Base-by-base conservation (phyloP, 805 yeast genomes). In the Metschnikowia cubensis region DNA sequence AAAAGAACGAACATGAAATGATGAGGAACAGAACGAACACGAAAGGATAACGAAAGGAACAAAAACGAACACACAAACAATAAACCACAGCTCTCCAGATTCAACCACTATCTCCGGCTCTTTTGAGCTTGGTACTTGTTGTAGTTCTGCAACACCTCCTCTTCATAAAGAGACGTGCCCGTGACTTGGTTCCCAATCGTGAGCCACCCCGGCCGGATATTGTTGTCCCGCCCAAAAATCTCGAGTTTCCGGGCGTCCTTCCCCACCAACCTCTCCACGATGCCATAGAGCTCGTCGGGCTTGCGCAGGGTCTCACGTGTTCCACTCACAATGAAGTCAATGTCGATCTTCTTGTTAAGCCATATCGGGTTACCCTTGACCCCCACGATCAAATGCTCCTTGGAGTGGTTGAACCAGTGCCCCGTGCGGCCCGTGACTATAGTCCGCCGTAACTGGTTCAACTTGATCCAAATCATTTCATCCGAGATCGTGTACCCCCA, bases 351-450 rank as follows among this genome's bases (percentile, higher is more conserved):
- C 47, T 74, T 70, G 50, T 79, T 80, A 25, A 89, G 59, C 96
- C 96, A 89, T 34, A 66, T 60, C 0, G 95, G 90, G 37, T 80
- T 63, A 0, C 97, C 97, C 60, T 91, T 91, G 22, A 86, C 61
- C 0, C 97, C 98, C 7, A 92, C 87, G 4, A 91, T 67, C 40
- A 89, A 71, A 64, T 91, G 97, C 65, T 91, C 98, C 59, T 91
- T 91, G 0, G 96, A 87, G 67, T 91, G 98, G 63, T 91, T 91
- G 47, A 91, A 74, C 98, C 98, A 91, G 65, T 91, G 98, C 0
- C 98, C 98, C 0, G 98, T 91, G 55, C 97, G 73, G 1, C 98
- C 98, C 0, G 98, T 92, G 52, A 95, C 90, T 39, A 91, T 90
- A 0, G 97, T 91, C 52, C 96, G 73, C 18, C 85, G 81, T 53